Percentiles rank a stretch among this genome's conserved stretches.
Evolutionary conservation across 495 filamentous ascomycete species (phyloP).

Genomic region (Paragyromitra xinjiangensis): DNA sequence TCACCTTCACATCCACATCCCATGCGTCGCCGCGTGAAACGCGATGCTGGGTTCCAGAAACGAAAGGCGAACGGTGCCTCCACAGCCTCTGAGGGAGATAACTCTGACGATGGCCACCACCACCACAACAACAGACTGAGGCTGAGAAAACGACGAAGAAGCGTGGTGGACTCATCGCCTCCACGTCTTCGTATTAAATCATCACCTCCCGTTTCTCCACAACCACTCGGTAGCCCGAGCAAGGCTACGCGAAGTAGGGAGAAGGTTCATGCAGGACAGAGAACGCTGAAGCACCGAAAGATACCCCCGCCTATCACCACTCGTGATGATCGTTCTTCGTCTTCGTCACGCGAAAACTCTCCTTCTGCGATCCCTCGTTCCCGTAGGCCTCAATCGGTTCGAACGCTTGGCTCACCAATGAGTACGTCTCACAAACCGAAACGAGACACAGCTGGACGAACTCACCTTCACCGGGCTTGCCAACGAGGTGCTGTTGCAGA

Average conservation of each 20-base stretch:
- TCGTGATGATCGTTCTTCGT: conserved; percentile 48
- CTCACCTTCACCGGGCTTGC: conserved; percentile 56
- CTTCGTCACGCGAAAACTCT: conserved; percentile 51
- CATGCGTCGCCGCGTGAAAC: conserved; percentile 49
- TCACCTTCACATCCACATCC: conserved; percentile 49
- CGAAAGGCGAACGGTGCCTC: conserved; percentile 41
- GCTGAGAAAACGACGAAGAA: conserved; percentile 51
- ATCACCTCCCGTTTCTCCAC: conserved; percentile 52
- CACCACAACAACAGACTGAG: conserved; percentile 31
- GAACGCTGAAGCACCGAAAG: conserved; percentile 46
- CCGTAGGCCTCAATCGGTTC: conserved; percentile 43
- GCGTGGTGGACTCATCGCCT: conserved; percentile 42
- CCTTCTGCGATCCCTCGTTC: conserved; percentile 39
- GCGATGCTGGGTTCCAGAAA: conserved; percentile 35
- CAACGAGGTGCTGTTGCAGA: conserved; percentile 51
- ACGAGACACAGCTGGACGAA: conserved; percentile 56
- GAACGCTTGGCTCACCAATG: conserved; percentile 56
- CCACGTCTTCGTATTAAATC: conserved; percentile 51
- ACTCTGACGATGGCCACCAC: conserved; percentile 46
- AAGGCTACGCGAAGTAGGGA: conserved; percentile 48
- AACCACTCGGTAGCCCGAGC: conserved; percentile 46
- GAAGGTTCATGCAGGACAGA: conserved; percentile 37
- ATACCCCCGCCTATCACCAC: conserved; percentile 49
- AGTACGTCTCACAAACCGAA: conserved; percentile 57
- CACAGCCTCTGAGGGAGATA: conserved; percentile 53